Evolutionary conservation across 2,329 filamentous ascomycete species (phyloP).

Genomic region (Neofusicoccum laricinum): DNA sequence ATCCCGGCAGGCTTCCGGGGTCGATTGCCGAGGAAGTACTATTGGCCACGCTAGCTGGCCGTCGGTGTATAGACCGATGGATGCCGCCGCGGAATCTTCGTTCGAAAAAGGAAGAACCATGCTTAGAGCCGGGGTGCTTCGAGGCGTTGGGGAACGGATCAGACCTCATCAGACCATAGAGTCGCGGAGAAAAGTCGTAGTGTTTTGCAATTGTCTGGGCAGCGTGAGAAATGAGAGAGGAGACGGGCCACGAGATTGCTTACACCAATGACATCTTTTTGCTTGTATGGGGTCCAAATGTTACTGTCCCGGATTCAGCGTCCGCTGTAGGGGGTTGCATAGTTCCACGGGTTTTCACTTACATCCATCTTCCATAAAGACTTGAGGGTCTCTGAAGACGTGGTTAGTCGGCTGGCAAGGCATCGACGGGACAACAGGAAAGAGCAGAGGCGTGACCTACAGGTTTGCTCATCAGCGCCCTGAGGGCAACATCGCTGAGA

Average conservation of each 20-base stretch:
- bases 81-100: not conserved
- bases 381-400: constrained; percentile 42
- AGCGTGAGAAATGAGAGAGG: not conserved
- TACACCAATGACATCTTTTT: constrained; percentile 54
- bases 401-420: not conserved
- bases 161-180: constrained; percentile 62
- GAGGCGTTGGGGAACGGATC: constrained; percentile 43
- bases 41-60: not conserved
- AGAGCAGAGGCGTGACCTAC: constrained; percentile 10
- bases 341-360: constrained; percentile 26
- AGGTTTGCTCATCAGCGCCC: constrained; percentile 27
- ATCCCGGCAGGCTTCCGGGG: not conserved
- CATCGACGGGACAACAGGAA: not conserved
- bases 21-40: not conserved
- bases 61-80: not conserved
- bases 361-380: constrained; percentile 68
- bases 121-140: constrained; percentile 18
- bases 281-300: constrained; percentile 65
- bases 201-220: constrained; percentile 51
- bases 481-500: constrained; percentile 41
- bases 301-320: constrained; percentile 47
- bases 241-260: not conserved
- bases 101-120: constrained; percentile 17
- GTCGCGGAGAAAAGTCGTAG: constrained; percentile 67
- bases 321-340: not conserved